Base-by-base conservation (phyloP, 805 yeast species). In the Priceomyces carsonii region DNA sequence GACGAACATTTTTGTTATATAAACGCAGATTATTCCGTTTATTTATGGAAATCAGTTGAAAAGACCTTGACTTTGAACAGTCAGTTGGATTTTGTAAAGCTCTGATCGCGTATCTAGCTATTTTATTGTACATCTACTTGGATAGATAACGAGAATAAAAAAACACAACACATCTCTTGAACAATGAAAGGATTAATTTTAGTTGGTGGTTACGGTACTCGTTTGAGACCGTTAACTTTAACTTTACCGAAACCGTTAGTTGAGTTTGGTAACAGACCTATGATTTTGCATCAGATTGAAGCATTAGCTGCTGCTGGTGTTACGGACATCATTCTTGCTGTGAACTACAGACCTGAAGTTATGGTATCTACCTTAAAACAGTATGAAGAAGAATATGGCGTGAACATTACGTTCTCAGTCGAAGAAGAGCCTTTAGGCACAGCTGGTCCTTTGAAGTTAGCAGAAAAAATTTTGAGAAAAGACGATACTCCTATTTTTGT, bases 181-280 rank as follows among this genome's bases (percentile, higher is more conserved):
- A 29, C 21, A 48, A 88, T 89, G 97, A 89, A 89, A 77, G 96
- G 95, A 64, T 81, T 91, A 69, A 91, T 91, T 78, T 82, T 91
- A 66, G 98, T 91, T 56, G 99, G 99, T 63, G 99, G 99, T 70
- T 93, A 90, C 77, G 99, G 99, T 78, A 93, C 99, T 60, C 93
- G 99, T 76, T 85, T 93, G 75, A 90, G 99, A 80, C 99, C 99
- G 45, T 77, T 93, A 59, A 90, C 98, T 45, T 75, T 90, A 55
- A 88, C 97, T 40, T 78, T 83, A 48, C 98, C 98, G 66, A 90
- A 90, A 73, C 98, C 98, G 34, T 77, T 90, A 68, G 97, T 90
- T 48, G 98, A 91, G 73, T 93, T 93, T 59, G 99, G 86, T 66
- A 93, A 93, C 86, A 86, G 91, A 74, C 98, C 99, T 59, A 93